phyloP scores from a whole-genome alignment of 495 filamentous ascomycete species.

The Delitschia confertaspora region DNA sequence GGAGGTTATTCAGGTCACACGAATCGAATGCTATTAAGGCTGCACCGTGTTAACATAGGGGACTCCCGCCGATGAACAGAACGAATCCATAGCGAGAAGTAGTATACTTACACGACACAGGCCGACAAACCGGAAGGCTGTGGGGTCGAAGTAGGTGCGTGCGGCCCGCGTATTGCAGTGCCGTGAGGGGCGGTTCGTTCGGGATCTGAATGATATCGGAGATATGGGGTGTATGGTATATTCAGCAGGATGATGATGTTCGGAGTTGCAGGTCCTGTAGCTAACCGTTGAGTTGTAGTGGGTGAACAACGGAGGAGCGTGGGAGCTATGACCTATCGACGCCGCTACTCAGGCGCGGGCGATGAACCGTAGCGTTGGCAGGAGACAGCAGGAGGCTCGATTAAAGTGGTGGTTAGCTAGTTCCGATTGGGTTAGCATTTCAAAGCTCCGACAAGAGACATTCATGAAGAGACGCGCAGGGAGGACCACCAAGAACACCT shows the following conservation, averaged over 20 bases:
- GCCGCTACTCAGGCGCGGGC: too few species aligned
- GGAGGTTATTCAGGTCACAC: background rate
- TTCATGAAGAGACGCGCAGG: too few species aligned
- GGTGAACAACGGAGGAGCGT: slow-evolving; percentile 5
- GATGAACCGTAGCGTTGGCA: background rate
- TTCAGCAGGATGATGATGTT: background rate
- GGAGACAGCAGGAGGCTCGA: background rate
- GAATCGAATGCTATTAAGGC: too few species aligned
- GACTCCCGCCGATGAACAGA: slow-evolving; percentile 3
- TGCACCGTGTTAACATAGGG: slow-evolving; percentile 14
- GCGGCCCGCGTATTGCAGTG: too few species aligned
- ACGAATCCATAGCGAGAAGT: slow-evolving; percentile 4
- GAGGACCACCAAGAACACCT: too few species aligned
- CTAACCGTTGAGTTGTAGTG: slow-evolving; percentile 14
- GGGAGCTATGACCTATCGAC: slow-evolving; percentile 23
- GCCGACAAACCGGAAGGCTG: slow-evolving; percentile 7
- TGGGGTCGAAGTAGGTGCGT: too few species aligned
- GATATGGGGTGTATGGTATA: too few species aligned
- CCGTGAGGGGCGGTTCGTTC: too few species aligned
- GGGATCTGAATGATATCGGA: too few species aligned
- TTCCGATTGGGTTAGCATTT: too few species aligned
- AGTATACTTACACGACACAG: slow-evolving; percentile 13
- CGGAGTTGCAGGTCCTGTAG: slow-evolving; percentile 10
- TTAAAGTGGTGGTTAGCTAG: too few species aligned
- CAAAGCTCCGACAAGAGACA: too few species aligned